These are phyloP conservation scores for Pseudogymnoascus sp. DNA, from an alignment of 2,329 filamentous ascomycete species.

Conservation along the genomic window DNA sequence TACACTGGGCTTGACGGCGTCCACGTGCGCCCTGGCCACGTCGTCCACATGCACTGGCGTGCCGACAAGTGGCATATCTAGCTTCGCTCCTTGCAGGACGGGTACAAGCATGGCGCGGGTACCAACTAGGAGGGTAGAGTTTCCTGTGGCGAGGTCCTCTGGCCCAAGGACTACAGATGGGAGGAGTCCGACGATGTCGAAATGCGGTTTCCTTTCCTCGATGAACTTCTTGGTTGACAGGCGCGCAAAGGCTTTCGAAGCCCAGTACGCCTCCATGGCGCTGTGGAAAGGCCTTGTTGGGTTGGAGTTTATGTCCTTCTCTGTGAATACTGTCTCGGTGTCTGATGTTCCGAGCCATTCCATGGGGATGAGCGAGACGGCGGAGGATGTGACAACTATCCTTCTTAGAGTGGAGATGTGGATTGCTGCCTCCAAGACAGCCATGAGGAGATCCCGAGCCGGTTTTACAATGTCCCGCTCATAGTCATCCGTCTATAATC, in stretches of 20 bases:
- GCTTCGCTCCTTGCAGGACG: background rate
- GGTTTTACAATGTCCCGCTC: background rate
- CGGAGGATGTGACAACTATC: background rate
- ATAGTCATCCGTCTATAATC: background rate
- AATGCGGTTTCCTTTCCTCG: background rate
- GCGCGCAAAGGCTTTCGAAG: conserved; percentile 20
- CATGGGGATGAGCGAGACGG: background rate
- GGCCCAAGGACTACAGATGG: conserved; percentile 8
- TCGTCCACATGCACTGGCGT: conserved; percentile 8
- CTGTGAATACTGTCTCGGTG: background rate
- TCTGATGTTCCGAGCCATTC: background rate
- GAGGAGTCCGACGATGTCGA: background rate
- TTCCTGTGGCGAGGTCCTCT: background rate
- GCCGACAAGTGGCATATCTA: background rate
- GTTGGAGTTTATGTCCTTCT: background rate
- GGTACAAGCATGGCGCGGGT: background rate
- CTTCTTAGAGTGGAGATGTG: background rate
- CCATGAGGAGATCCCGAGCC: background rate
- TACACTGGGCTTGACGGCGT: background rate
- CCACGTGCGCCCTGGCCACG: conserved; percentile 4
- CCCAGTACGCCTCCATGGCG: conserved; percentile 21
- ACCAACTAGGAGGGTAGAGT: background rate
- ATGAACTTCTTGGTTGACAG: conserved; percentile 16
- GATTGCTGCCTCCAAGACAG: background rate
- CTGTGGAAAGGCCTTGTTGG: background rate